Percentiles rank a stretch among this genome's conserved stretches.
phyloP scores from a whole-genome alignment of 129 eudicot genomes.

The Chrysanthemum makinoi region DNA sequence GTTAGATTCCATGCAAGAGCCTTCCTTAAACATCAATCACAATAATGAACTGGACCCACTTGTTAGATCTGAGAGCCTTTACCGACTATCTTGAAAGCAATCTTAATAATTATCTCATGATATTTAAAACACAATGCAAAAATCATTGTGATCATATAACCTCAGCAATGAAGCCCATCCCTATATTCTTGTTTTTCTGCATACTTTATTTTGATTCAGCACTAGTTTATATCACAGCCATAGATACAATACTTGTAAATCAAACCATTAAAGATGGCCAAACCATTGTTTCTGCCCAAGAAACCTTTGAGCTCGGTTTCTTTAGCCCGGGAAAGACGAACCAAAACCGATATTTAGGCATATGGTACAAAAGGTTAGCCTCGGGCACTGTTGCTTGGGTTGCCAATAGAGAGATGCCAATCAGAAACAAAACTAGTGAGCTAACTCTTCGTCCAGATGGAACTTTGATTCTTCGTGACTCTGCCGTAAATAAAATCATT shows the following conservation, averaged over 20 bases:
- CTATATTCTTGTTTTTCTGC: no score
- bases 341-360: slow-evolving; percentile 23
- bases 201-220: no score
- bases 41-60: no score
- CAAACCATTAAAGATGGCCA: slow-evolving; percentile 24
- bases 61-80: no score
- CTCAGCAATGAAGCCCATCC: no score
- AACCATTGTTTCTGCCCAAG: slow-evolving; percentile 8
- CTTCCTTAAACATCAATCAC: no score
- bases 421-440: slow-evolving; percentile 16
- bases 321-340: slow-evolving; percentile 10
- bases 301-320: slow-evolving; percentile 29
- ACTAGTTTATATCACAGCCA: background rate
- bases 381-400: slow-evolving; percentile 24
- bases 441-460: slow-evolving; percentile 17
- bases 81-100: no score
- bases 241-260: slow-evolving; percentile 12
- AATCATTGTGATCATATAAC: no score
- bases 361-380: slow-evolving; percentile 25
- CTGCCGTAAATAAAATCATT: background rate
- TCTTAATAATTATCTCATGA: no score
- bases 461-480: slow-evolving; percentile 11
- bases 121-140: no score
- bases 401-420: slow-evolving; percentile 25
- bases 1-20: no score